phyloP scores from a whole-genome alignment of 2,329 filamentous ascomycete genomes.

The Neonectria sp. region DNA sequence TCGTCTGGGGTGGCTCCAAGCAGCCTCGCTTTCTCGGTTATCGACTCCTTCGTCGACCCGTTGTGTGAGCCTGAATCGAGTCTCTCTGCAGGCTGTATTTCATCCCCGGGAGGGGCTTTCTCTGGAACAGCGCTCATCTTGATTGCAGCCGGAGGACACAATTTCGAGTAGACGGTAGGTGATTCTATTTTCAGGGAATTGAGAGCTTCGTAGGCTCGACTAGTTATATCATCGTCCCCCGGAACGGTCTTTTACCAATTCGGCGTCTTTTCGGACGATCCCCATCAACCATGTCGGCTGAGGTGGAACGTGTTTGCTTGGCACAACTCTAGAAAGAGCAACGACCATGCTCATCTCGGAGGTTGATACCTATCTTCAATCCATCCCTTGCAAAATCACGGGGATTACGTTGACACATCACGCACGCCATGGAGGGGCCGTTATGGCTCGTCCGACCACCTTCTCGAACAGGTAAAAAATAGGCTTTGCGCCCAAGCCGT shows the following conservation, averaged over 20 bases:
- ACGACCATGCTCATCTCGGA: neutral
- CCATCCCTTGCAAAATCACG: neutral
- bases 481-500: neutral
- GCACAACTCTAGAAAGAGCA: neutral
- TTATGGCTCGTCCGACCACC: neutral
- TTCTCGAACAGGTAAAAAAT: neutral
- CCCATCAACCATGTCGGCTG: neutral
- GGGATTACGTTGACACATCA: neutral
- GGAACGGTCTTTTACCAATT: neutral
- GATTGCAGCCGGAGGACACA: neutral
- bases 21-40: slow-evolving; percentile 15
- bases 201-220: neutral
- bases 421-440: neutral
- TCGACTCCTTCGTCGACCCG: slow-evolving; percentile 17
- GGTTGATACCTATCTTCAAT: neutral
- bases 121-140: slow-evolving; percentile 23
- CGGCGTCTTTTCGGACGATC: neutral
- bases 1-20: slow-evolving; percentile 35
- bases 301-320: neutral
- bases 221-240: neutral
- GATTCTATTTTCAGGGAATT: neutral
- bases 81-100: neutral
- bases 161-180: neutral
- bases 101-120: slow-evolving; percentile 7
- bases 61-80: neutral